These are phyloP conservation scores for Neonectria coccinea DNA, from an alignment of 2,329 filamentous ascomycete species.

Conservation along the genomic window DNA sequence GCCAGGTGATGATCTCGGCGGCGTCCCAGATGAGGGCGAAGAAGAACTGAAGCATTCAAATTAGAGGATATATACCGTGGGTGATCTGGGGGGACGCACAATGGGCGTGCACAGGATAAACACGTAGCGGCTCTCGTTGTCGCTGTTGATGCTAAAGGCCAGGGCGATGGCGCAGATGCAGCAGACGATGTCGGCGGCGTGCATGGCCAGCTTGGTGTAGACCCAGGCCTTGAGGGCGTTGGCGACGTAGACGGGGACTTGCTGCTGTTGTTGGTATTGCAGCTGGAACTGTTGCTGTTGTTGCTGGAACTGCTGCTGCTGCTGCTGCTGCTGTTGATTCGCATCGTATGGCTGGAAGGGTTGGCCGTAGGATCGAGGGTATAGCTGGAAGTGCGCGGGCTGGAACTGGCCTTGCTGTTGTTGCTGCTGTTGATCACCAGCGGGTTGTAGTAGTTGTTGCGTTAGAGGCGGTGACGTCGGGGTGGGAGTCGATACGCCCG, in stretches of 20 bases:
- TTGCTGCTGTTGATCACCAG: slow-evolving; percentile 18
- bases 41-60: slow-evolving; percentile 49
- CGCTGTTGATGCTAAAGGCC: slow-evolving; percentile 39
- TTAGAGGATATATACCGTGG: no score
- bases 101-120: slow-evolving; percentile 35
- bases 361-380: slow-evolving; percentile 44
- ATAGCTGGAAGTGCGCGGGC: slow-evolving; percentile 30
- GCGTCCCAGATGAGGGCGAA: slow-evolving; percentile 53
- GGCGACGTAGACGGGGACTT: slow-evolving; percentile 22
- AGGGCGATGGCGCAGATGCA: slow-evolving; percentile 46
- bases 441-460: slow-evolving; percentile 17
- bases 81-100: slow-evolving; percentile 26
- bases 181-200: slow-evolving; percentile 42
- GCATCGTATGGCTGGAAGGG: slow-evolving; percentile 41
- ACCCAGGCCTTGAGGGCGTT: slow-evolving; percentile 41
- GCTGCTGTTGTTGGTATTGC: slow-evolving; percentile 35
- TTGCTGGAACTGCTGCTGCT: slow-evolving; percentile 33
- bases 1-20: slow-evolving; percentile 54
- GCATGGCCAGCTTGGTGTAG: slow-evolving; percentile 48
- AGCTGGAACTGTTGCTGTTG: slow-evolving; percentile 35
- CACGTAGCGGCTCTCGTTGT: slow-evolving; percentile 4
- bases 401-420: slow-evolving; percentile 35
- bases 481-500: slow-evolving; percentile 12
- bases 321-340: slow-evolving; percentile 19
- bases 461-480: slow-evolving; percentile 18